phyloP scores from a whole-genome alignment of 495 filamentous ascomycete genomes.

The Aspergillus sclerotioniger region DNA sequence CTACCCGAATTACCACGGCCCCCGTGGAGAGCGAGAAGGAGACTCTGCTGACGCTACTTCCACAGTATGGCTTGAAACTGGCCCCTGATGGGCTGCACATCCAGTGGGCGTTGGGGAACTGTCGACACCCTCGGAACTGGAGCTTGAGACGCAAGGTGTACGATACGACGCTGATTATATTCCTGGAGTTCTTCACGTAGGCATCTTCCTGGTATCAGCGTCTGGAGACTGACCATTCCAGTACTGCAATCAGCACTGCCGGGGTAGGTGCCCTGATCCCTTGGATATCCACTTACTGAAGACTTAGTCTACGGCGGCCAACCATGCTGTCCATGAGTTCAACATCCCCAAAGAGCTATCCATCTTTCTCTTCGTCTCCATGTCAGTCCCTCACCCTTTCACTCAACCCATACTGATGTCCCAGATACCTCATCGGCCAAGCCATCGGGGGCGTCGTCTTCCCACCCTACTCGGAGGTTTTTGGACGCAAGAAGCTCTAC shows the following conservation, averaged over 20 bases:
- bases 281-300: constrained; percentile 4
- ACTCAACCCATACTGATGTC: neutral
- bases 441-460: constrained; percentile 48
- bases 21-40: constrained; percentile 22
- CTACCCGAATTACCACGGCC: constrained; percentile 10
- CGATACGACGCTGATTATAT: constrained; percentile 34
- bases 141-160: constrained; percentile 30
- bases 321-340: constrained; percentile 33
- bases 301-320: constrained; percentile 32
- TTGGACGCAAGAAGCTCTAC: constrained; percentile 52
- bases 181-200: constrained; percentile 44
- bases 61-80: constrained; percentile 29
- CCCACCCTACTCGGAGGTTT: constrained; percentile 51
- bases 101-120: constrained; percentile 35
- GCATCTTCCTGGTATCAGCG: constrained; percentile 1
- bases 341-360: constrained; percentile 26
- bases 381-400: constrained; percentile 22
- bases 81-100: constrained; percentile 37
- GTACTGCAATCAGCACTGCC: constrained; percentile 41
- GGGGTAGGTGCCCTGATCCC: constrained; percentile 28
- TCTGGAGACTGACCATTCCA: constrained; percentile 10
- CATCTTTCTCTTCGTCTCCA: constrained; percentile 41
- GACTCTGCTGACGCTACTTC: constrained; percentile 17
- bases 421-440: constrained; percentile 51
- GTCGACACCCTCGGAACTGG: constrained; percentile 45